phyloP scores from a whole-genome alignment of 148 eudicot genomes.

The Diospyros lotus region DNA sequence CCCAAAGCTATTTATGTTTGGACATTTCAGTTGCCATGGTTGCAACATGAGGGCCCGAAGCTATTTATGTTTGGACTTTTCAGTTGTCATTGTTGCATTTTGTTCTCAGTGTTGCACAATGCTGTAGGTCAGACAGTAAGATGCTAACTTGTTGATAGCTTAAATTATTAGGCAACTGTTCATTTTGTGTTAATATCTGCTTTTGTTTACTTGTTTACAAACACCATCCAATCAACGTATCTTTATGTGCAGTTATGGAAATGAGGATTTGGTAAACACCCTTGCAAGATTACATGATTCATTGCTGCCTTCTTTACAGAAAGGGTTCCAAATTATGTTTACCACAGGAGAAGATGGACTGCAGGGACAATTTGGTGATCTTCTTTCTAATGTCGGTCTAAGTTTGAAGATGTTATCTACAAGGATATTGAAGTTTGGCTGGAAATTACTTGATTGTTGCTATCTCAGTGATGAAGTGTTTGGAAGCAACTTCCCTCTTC shows the following conservation, averaged over 20 bases:
- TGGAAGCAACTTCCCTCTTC: constrained; percentile 42
- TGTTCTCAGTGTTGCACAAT: not conserved
- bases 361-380: constrained; percentile 25
- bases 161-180: not conserved
- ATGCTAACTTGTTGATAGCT: not conserved
- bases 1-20: not conserved
- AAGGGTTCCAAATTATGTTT: constrained; percentile 63
- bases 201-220: not conserved
- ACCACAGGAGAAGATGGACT: constrained; percentile 26
- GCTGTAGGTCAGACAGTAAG: not conserved
- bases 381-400: constrained; percentile 45
- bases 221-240: constrained; percentile 3
- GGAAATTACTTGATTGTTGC: constrained; percentile 71
- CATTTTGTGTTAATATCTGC: not conserved
- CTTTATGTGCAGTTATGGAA: constrained; percentile 60
- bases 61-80: not conserved
- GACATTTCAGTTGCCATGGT: not conserved
- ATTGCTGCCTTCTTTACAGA: constrained; percentile 65
- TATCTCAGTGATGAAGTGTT: constrained; percentile 71
- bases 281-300: constrained; percentile 82
- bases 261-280: constrained; percentile 60
- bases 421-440: constrained; percentile 71
- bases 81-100: not conserved
- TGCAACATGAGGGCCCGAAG: not conserved
- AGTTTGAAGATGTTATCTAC: constrained; percentile 68